Evolutionary conservation across 495 filamentous ascomycete species (phyloP).

Genomic region (Lepidopterella palustris): DNA sequence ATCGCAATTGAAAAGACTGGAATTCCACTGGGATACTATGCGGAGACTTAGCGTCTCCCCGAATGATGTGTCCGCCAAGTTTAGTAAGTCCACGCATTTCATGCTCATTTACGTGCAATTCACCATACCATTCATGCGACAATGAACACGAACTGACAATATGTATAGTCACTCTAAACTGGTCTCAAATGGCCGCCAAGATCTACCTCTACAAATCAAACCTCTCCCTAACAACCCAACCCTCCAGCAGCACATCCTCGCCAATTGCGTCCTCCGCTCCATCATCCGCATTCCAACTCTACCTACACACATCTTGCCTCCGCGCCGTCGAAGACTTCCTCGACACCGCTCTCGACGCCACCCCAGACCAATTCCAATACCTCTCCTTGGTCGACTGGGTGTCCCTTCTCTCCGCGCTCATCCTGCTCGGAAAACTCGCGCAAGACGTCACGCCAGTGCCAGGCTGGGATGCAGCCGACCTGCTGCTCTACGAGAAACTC

Average conservation of each 20-base stretch:
- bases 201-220: constrained; percentile 2
- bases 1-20: constrained; percentile 15
- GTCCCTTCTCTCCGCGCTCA: constrained; percentile 7
- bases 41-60: background rate
- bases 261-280: too few relatives aligned
- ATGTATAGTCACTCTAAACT: constrained; percentile 15
- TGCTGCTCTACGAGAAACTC: too few relatives aligned
- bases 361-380: constrained; percentile 9
- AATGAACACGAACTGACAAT: too few relatives aligned
- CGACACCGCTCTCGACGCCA: constrained; percentile 5
- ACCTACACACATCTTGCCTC: constrained; percentile 10
- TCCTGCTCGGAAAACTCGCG: constrained; percentile 14
- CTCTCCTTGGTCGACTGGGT: constrained; percentile 20
- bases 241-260: constrained; percentile 6
- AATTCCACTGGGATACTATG: constrained; percentile 15
- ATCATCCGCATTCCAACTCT: constrained; percentile 16
- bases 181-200: constrained; percentile 9
- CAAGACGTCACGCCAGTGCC: constrained; percentile 12
- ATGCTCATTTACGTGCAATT: too few relatives aligned
- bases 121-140: too few relatives aligned
- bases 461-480: constrained; percentile 18
- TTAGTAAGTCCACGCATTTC: too few relatives aligned
- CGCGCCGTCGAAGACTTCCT: constrained; percentile 20
- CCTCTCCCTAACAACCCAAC: background rate
- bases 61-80: constrained; percentile 7